A percentile compares a stretch with the other conserved stretches of the same genome.
These are phyloP conservation scores for Hanseniaspora singularis DNA, from an alignment of 805 yeast genomes.

Conservation along the genomic window DNA sequence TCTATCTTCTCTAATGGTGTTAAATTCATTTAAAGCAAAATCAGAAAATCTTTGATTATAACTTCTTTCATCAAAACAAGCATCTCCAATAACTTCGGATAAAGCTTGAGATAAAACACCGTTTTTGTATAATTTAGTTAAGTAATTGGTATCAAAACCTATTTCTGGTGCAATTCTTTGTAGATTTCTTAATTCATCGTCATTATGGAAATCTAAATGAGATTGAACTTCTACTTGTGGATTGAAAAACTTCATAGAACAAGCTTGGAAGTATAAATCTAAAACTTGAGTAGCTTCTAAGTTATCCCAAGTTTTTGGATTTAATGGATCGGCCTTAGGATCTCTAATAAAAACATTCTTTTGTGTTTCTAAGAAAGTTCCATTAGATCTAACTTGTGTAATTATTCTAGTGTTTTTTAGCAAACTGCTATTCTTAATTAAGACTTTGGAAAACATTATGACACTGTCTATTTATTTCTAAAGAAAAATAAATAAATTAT, in stretches of 20 bases:
- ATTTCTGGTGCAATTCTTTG: constrained; percentile 36
- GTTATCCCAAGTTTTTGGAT: constrained; percentile 57
- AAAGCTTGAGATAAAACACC: constrained; percentile 22
- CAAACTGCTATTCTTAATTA: not conserved
- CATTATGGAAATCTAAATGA: constrained; percentile 16
- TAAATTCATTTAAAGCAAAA: constrained; percentile 57
- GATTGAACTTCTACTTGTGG: constrained; percentile 5
- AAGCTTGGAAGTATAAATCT: constrained; percentile 38
- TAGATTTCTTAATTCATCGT: constrained; percentile 47
- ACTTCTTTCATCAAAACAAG: constrained; percentile 33
- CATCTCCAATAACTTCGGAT: constrained; percentile 25
- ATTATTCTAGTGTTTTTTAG: not conserved
- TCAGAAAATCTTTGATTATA: constrained; percentile 35
- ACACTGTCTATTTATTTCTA: too few relatives aligned
- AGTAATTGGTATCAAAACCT: constrained; percentile 30
- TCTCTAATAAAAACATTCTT: not conserved
- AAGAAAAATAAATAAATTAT: too few relatives aligned
- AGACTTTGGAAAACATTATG: not conserved
- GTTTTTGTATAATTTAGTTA: constrained; percentile 31
- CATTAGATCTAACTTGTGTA: not conserved
- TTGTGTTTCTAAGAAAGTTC: not conserved
- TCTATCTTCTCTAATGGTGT: constrained; percentile 62
- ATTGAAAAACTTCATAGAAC: constrained; percentile 13
- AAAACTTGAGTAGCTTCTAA: constrained; percentile 48
- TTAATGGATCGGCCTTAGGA: constrained; percentile 29